Percentiles rank a stretch among this genome's conserved stretches.
phyloP scores from a whole-genome alignment of 768 basidiomycete genomes.

The Pisolithus tinctorius region DNA sequence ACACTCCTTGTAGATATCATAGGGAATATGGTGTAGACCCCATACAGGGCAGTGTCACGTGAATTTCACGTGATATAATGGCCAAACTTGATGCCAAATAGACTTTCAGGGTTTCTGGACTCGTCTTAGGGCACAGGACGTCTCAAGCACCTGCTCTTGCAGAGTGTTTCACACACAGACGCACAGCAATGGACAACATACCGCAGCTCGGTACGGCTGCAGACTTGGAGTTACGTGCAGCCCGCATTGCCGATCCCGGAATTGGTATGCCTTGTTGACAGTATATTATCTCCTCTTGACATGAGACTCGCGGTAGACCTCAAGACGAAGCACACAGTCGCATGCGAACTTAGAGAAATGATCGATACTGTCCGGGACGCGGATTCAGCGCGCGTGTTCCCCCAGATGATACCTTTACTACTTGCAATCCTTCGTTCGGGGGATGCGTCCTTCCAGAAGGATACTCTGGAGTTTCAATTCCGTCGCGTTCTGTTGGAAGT shows the following conservation, averaged over 20 bases:
- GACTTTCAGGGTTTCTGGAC: conserved; percentile 21
- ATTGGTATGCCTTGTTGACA: conserved; percentile 40
- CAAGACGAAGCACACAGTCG: conserved; percentile 61
- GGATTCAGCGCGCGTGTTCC: conserved; percentile 63
- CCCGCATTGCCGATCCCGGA: conserved; percentile 68
- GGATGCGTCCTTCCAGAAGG: conserved; percentile 60
- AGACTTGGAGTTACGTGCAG: conserved; percentile 67
- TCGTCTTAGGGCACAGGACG: too few relatives aligned
- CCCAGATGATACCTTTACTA: conserved; percentile 66
- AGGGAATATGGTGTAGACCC: not conserved
- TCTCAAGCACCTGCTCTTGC: not conserved
- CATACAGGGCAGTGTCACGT: conserved; percentile 16
- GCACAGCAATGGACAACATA: conserved; percentile 34
- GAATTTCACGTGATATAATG: conserved; percentile 21
- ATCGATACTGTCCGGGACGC: conserved; percentile 73
- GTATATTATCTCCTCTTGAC: not conserved
- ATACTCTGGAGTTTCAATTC: conserved; percentile 69
- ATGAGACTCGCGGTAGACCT: conserved; percentile 42
- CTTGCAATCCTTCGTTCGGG: conserved; percentile 66
- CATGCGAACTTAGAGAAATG: conserved; percentile 74
- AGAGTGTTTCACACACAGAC: not conserved
- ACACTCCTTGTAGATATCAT: too few relatives aligned
- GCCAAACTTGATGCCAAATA: conserved; percentile 29
- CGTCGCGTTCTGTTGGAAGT: conserved; percentile 86
- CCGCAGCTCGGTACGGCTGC: conserved; percentile 39